phyloP scores from a whole-genome alignment of 2,329 filamentous ascomycete genomes.

The Verticillium nubilum region DNA sequence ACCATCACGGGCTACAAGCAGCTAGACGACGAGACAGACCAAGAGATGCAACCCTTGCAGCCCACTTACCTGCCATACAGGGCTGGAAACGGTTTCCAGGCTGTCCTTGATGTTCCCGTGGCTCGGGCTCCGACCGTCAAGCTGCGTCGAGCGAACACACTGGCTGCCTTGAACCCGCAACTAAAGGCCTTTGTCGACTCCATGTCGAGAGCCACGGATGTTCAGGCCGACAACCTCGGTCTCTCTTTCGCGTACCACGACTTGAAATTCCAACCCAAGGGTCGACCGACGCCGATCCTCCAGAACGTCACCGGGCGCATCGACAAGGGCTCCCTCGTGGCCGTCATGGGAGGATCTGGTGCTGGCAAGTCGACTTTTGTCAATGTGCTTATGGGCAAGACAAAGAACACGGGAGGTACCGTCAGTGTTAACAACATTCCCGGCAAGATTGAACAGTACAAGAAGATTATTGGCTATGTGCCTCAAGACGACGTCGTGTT shows the following conservation, averaged over 20 bases:
- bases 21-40: slow-evolving; percentile 23
- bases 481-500: slow-evolving; percentile 57
- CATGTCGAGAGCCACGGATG: slow-evolving; percentile 43
- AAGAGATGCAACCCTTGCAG: slow-evolving; percentile 28
- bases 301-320: slow-evolving; percentile 50
- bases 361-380: slow-evolving; percentile 56
- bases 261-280: slow-evolving; percentile 42
- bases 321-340: slow-evolving; percentile 46
- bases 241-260: slow-evolving; percentile 47
- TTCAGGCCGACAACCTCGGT: slow-evolving; percentile 38
- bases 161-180: slow-evolving; percentile 23
- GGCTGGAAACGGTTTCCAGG: slow-evolving; percentile 29
- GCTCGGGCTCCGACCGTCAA: slow-evolving; percentile 13
- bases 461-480: slow-evolving; percentile 56
- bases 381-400: slow-evolving; percentile 57
- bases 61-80: slow-evolving; percentile 21
- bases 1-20: slow-evolving; percentile 27
- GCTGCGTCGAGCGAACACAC: slow-evolving; percentile 16
- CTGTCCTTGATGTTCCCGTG: slow-evolving; percentile 20
- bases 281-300: slow-evolving; percentile 38
- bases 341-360: slow-evolving; percentile 56
- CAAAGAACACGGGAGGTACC: slow-evolving; percentile 40
- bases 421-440: slow-evolving; percentile 48
- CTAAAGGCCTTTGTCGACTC: slow-evolving; percentile 46
- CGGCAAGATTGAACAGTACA: slow-evolving; percentile 44